A percentile compares a stretch with the other conserved stretches of the same genome.
phyloP scores from a whole-genome alignment of 768 basidiomycete genomes.

The Suillus fuscotomentosus region DNA sequence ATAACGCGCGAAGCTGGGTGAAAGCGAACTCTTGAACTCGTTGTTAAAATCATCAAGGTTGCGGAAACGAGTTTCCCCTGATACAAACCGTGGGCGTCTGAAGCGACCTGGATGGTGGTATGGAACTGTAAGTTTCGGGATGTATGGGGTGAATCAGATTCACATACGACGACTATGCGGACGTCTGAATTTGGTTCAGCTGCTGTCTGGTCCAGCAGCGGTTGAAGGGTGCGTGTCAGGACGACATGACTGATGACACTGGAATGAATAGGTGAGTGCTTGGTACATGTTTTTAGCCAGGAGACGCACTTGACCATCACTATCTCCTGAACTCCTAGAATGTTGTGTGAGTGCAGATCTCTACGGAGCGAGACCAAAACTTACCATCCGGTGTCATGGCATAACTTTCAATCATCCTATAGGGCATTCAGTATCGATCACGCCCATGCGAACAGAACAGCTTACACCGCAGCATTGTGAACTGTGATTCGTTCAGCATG shows the following conservation, averaged over 20 bases:
- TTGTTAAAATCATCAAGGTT: slow-evolving; percentile 36
- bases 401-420: slow-evolving; percentile 21
- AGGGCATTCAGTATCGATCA: neutral
- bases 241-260: slow-evolving; percentile 55
- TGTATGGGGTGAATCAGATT: neutral
- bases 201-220: slow-evolving; percentile 51
- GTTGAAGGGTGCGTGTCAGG: slow-evolving; percentile 53
- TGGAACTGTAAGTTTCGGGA: neutral
- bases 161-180: slow-evolving; percentile 54
- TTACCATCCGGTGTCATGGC: slow-evolving; percentile 27
- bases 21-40: slow-evolving; percentile 25
- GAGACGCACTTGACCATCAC: slow-evolving; percentile 45
- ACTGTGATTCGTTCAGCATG: slow-evolving; percentile 32
- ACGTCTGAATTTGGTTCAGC: slow-evolving; percentile 50
- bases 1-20: slow-evolving; percentile 28
- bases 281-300: neutral
- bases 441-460: neutral
- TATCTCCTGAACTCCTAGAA: slow-evolving; percentile 35
- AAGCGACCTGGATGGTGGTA: slow-evolving; percentile 30
- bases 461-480: slow-evolving; percentile 56
- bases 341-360: neutral
- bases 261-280: slow-evolving; percentile 9
- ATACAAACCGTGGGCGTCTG: slow-evolving; percentile 24
- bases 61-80: slow-evolving; percentile 25
- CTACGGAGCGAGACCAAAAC: neutral